A percentile compares a stretch with the other conserved stretches of the same genome.
Conservation (phyloP, 495 filamentous ascomycete species). For the Hypoxylon perforatum region DNA sequence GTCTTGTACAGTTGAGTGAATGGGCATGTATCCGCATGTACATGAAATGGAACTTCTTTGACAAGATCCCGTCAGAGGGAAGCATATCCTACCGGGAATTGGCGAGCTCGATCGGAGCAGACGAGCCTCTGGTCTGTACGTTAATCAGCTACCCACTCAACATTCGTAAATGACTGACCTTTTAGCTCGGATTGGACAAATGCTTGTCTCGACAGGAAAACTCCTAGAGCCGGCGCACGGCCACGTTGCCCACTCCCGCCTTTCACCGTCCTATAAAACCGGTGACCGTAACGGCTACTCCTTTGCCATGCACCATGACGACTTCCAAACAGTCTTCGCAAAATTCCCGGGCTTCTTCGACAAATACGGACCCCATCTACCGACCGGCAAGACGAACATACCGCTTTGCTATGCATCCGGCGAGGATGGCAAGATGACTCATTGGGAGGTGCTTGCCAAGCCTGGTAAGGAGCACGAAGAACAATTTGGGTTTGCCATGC, state of each 20-base stretch:
- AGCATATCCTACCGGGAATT: slow-evolving; percentile 43
- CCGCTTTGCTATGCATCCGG: slow-evolving; percentile 43
- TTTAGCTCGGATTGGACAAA: slow-evolving; percentile 44
- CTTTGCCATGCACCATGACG: slow-evolving; percentile 43
- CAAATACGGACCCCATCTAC: slow-evolving; percentile 46
- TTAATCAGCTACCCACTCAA: background rate
- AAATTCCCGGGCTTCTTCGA: slow-evolving; percentile 49
- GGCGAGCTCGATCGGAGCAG: slow-evolving; percentile 37
- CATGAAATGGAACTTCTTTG: slow-evolving; percentile 50
- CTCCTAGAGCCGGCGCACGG: slow-evolving; percentile 29
- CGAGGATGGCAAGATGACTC: slow-evolving; percentile 31
- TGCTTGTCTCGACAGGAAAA: slow-evolving; percentile 47
- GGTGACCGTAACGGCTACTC: slow-evolving; percentile 38
- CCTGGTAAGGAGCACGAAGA: slow-evolving; percentile 25
- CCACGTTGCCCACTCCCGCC: slow-evolving; percentile 46
- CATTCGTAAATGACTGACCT: slow-evolving; percentile 2
- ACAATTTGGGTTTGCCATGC: slow-evolving; percentile 37
- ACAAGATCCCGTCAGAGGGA: slow-evolving; percentile 42
- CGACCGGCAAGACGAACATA: slow-evolving; percentile 38
- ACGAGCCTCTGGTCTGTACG: slow-evolving; percentile 44
- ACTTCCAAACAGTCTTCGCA: slow-evolving; percentile 36
- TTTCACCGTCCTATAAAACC: slow-evolving; percentile 38
- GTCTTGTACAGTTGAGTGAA: slow-evolving; percentile 18
- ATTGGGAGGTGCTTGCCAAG: slow-evolving; percentile 43
- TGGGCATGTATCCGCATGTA: slow-evolving; percentile 42